Base-by-base conservation (phyloP, 768 basidiomycete genomes). In the Russula lepida region DNA sequence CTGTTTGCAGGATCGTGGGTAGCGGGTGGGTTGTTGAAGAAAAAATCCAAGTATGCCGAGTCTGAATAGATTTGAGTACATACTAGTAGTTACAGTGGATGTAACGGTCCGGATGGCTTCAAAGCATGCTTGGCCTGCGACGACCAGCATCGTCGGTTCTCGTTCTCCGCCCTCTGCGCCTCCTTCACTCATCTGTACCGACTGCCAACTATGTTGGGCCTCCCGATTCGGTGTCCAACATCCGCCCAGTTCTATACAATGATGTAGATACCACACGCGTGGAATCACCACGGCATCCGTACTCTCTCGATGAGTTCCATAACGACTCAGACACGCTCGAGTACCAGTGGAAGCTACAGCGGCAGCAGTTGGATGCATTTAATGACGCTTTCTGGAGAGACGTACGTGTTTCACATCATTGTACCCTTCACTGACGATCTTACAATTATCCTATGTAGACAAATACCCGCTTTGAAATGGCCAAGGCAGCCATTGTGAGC, bases 351-450 rank as follows among this genome's bases (percentile, higher is more conserved):
- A 84, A 81, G 61, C 73, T 91, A 49, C 81, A 84, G 62, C 77
- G 85, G 56, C 84, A 89, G 71, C 83, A 84, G 59, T 72, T 91
- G 23, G 88, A 92, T 68, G 76, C 82, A 25, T 84, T 88, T 68
- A 85, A 91, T 63, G 86, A 92, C 58, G 73, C 77, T 19, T 93
- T 90, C 70, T 93, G 91, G 91, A 72, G 82, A 56, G 85, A 92
- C 56, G 91, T 92, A 69, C 66, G 88, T 79, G n/a, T 13, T 46
- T 39, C 46, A 1, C 39, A 6, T 13, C 39, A 2, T 11, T 30
- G 25, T 41, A 37, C 27, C 30, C 6, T n/a, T 6, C 25, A 23
- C 33, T 41, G 32, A 9, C 8, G 21, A 4, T 25, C 25, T 49
- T 17, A 41, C 9, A 19, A 30, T n/a, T 17, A 39, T 15, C 44